A percentile compares a stretch with the other conserved stretches of the same genome.
These are phyloP conservation scores for Cylindrodendrum hubeiense DNA, from an alignment of 2,329 filamentous ascomycete genomes.

Conservation along the genomic window DNA sequence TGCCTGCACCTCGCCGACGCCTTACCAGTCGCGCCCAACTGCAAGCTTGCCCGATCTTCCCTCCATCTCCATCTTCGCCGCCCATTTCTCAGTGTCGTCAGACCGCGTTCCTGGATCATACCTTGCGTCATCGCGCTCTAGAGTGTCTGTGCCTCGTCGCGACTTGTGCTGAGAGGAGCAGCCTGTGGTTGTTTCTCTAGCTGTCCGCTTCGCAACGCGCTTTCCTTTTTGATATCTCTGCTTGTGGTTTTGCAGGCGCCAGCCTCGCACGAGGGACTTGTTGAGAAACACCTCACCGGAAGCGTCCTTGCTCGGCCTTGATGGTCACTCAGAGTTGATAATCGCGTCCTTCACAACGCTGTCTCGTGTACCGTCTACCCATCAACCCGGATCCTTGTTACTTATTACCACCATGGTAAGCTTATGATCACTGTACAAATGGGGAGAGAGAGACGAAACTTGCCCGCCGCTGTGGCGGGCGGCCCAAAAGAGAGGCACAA, in stretches of 20 bases:
- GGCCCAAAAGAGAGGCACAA: constrained; percentile 53
- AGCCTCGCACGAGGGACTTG: constrained; percentile 26
- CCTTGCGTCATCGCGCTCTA: constrained; percentile 29
- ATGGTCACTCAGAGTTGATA: constrained; percentile 35
- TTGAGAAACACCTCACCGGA: constrained; percentile 23
- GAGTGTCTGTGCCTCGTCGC: constrained; percentile 41
- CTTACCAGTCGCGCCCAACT: constrained; percentile 47
- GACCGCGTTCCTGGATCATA: constrained; percentile 38
- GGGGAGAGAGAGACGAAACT: constrained; percentile 52
- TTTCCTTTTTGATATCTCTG: constrained; percentile 15
- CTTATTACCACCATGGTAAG: constrained; percentile 44
- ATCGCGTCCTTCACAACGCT: constrained; percentile 29
- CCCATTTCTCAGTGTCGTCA: constrained; percentile 33
- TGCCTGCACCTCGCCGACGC: constrained; percentile 41
- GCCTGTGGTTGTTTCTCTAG: constrained; percentile 34
- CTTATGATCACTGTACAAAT: constrained; percentile 46
- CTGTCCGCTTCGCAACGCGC: constrained; percentile 30
- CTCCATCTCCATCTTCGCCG: constrained; percentile 34
- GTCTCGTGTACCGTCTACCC: constrained; percentile 24
- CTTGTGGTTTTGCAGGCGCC: constrained; percentile 8
- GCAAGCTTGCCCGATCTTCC: constrained; percentile 40
- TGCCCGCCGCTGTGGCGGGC: constrained; percentile 45
- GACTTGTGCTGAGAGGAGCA: constrained; percentile 38
- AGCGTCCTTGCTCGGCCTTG: constrained; percentile 33
- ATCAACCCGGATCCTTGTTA: constrained; percentile 26